Base-by-base conservation (phyloP, 441 rosid genomes). In the Euphorbia corollata region DNA sequence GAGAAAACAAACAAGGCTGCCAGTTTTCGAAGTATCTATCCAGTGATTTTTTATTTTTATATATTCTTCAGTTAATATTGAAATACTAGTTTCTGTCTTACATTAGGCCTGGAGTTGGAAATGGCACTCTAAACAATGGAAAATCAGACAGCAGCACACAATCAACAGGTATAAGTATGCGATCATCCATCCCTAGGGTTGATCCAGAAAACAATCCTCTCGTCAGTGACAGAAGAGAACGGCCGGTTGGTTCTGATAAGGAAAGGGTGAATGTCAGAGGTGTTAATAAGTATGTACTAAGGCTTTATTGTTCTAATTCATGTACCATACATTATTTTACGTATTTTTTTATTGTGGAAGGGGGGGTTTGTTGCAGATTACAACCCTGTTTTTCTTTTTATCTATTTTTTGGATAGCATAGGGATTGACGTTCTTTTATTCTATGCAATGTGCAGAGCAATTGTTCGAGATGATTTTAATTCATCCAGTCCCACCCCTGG, bases 401-500 rank as follows among this genome's bases (percentile, higher is more conserved):
- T 45, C 43, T 65, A 11, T 66, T 65, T 61, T 48, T 68, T 22
- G 36, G 50, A 48, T 58, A 39, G 56, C 65, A 41, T 45, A 32
- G 68, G 70, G 53, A 53, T 50, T 73, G 18, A 23, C 54, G 12
- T 60, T 64, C 27, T 53, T 47, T 60, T 58, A 23, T 68, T 74
- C 73, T 69, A 67, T 67, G 61, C 66, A 59, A 66, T 71, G 74
- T 68, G 56, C 84, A 95, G 99, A 87, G 66, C 86, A 77, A 87
- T 72, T 72, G 79, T 79, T 67, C 84, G 85, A 61, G 96, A 92
- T 68, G 96, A 92, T 75, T 86, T 80, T 71, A 85, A 78, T 80
- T 92, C 98, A 60, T 85, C 85, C 70, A 87, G 99, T 77, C 96
- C 99, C 61, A 82, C 85, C 64, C 81, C 93, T 64, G 86, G 75